Percentiles rank a stretch among this genome's conserved stretches.
Evolutionary conservation across 257 asterid genomes (phyloP).

Genomic region (Fraxinus cuspidata): DNA sequence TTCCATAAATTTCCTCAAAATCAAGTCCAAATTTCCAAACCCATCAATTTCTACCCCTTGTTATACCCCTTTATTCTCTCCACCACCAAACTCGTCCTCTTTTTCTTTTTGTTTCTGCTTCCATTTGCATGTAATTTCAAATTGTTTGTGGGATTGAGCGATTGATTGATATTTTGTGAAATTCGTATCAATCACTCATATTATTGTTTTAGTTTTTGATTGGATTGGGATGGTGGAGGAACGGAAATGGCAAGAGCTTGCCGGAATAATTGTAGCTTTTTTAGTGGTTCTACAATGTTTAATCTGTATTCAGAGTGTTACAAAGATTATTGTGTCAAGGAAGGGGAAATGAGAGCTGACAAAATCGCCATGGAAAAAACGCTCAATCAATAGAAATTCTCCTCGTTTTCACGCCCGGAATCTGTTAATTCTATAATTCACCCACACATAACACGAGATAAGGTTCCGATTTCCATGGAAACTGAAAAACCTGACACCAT

Average conservation of each 20-base stretch:
- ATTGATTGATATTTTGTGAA: constrained; percentile 25
- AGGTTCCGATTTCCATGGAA: background rate
- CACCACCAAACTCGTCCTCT: constrained; percentile 8
- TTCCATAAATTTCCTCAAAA: background rate
- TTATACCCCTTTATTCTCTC: background rate
- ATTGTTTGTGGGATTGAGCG: constrained; percentile 35
- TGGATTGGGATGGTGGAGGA: constrained; percentile 52
- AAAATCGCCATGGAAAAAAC: constrained; percentile 35
- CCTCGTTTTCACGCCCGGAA: background rate
- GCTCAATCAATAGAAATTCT: constrained; percentile 21
- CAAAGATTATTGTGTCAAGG: constrained; percentile 39
- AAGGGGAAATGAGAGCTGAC: constrained; percentile 33
- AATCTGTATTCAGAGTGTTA: constrained; percentile 61
- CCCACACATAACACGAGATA: background rate
- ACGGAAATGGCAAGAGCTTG: constrained; percentile 47
- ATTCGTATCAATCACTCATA: constrained; percentile 37
- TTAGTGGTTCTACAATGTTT: constrained; percentile 52
- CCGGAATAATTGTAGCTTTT: constrained; percentile 56
- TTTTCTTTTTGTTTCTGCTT: background rate
- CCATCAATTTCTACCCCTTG: background rate
- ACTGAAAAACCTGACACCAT: background rate
- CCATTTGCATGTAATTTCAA: constrained; percentile 13
- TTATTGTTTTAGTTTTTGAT: background rate
- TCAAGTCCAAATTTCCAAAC: background rate
- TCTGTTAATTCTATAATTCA: background rate